A percentile compares a stretch with the other conserved stretches of the same genome.
Evolutionary conservation across 108 stramenopile genomes (phyloP).

Genomic region (Skeletonema costatum): DNA sequence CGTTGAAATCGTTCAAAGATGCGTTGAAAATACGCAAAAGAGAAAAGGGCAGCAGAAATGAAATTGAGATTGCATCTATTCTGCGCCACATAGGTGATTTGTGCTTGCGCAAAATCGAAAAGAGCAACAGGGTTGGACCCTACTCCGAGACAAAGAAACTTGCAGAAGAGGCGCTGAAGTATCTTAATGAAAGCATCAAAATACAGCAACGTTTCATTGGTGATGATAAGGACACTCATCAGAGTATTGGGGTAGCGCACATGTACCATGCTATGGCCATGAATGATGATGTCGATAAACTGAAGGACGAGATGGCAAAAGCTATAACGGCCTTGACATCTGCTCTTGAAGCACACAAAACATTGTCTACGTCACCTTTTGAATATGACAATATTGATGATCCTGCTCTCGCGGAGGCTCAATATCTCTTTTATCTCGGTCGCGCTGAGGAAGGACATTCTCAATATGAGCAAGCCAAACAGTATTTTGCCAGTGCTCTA

Average conservation of each 20-base stretch:
- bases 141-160: not conserved
- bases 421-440: conserved; percentile 39
- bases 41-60: conserved; percentile 25
- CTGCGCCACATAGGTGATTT: conserved; percentile 30
- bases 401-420: conserved; percentile 18
- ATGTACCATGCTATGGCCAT: not conserved
- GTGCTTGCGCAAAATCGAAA: conserved; percentile 25
- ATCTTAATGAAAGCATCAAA: not conserved
- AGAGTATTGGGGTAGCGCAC: not conserved
- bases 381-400: conserved; percentile 15
- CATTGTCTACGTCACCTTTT: not conserved
- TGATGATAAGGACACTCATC: not conserved
- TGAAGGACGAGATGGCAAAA: conserved; percentile 3
- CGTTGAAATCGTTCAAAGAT: conserved; percentile 31
- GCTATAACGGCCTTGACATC: not conserved
- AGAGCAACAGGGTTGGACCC: conserved; percentile 1
- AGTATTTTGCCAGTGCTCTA: conserved; percentile 21
- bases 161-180: conserved; percentile 1
- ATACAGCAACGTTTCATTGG: not conserved
- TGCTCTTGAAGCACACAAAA: not conserved
- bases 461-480: conserved; percentile 14
- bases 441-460: conserved; percentile 18
- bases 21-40: conserved; percentile 32
- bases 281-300: not conserved
- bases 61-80: conserved; percentile 31